A percentile compares a stretch with the other conserved stretches of the same genome.
These are phyloP conservation scores for Heterobasidion occidentale DNA, from an alignment of 1,284 basidiomycete species.

Conservation along the genomic window DNA sequence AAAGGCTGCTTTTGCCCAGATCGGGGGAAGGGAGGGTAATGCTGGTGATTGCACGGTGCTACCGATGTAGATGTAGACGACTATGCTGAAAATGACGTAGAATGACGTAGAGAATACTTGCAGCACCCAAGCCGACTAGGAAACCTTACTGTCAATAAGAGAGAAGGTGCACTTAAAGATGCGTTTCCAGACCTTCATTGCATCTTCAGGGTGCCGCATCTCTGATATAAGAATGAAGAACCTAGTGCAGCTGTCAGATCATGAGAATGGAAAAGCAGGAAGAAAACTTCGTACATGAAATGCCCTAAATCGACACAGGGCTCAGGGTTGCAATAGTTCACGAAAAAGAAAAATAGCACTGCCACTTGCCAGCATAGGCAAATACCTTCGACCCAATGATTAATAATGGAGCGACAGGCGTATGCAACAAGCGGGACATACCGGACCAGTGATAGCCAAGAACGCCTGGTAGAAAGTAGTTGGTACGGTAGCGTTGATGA, in stretches of 20 bases:
- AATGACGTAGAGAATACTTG: slow-evolving; percentile 44
- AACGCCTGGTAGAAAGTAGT: slow-evolving; percentile 43
- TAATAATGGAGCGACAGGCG: not conserved
- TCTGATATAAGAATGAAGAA: slow-evolving; percentile 50
- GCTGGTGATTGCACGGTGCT: slow-evolving; percentile 48
- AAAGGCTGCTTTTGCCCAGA: slow-evolving; percentile 43
- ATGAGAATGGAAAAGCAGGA: not conserved
- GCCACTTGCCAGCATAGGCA: slow-evolving; percentile 36
- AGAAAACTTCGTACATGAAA: slow-evolving; percentile 32
- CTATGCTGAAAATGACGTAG: slow-evolving; percentile 41
- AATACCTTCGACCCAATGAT: slow-evolving; percentile 17
- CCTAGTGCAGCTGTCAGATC: not conserved
- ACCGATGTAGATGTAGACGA: slow-evolving; percentile 53
- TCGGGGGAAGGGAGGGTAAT: slow-evolving; percentile 39
- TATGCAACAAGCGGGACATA: slow-evolving; percentile 12
- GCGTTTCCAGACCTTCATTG: slow-evolving; percentile 36
- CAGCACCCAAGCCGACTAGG: slow-evolving; percentile 41
- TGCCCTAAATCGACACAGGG: slow-evolving; percentile 26
- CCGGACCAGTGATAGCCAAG: slow-evolving; percentile 46
- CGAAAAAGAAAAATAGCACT: slow-evolving; percentile 7
- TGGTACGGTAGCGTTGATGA: slow-evolving; percentile 29
- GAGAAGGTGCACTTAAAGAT: not conserved
- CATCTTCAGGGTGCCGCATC: slow-evolving; percentile 42
- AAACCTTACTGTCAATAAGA: not conserved
- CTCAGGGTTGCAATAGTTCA: not conserved